Conservation (phyloP, 2,329 filamentous ascomycete species). For the Claviceps fusiformis region DNA sequence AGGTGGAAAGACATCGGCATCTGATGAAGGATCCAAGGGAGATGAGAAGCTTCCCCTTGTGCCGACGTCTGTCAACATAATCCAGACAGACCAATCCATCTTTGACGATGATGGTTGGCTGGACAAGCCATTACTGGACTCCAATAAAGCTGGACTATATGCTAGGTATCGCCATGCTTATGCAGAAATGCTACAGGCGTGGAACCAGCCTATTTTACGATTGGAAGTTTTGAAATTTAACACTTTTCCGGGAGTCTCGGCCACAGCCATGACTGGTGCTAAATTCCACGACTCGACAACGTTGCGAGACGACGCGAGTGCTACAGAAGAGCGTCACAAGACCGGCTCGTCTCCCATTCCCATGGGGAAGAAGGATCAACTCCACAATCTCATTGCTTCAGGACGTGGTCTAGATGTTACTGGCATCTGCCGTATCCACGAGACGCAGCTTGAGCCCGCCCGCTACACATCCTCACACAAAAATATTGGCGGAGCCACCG, state of each 20-base stretch:
- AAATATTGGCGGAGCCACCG: conserved; percentile 32
- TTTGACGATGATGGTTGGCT: conserved; percentile 59
- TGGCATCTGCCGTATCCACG: conserved; percentile 49
- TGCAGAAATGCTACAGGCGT: conserved; percentile 55
- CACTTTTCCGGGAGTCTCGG: conserved; percentile 37
- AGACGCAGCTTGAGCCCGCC: conserved; percentile 46
- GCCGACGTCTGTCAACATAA: conserved; percentile 37
- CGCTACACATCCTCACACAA: conserved; percentile 30
- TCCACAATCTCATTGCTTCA: conserved; percentile 35
- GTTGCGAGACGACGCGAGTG: conserved; percentile 24
- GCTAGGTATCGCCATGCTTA: conserved; percentile 51
- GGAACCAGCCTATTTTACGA: conserved; percentile 47
- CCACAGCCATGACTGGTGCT: conserved; percentile 14
- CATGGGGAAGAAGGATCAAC: conserved; percentile 42
- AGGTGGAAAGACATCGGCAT: conserved; percentile 35
- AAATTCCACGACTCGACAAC: conserved; percentile 24
- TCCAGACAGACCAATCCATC: conserved; percentile 46
- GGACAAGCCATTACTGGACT: conserved; percentile 42
- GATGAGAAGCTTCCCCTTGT: conserved; percentile 34
- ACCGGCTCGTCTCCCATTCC: conserved; percentile 35
- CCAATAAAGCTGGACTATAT: conserved; percentile 33
- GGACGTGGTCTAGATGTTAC: conserved; percentile 48
- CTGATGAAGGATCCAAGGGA: conserved; percentile 37
- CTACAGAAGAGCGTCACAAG: conserved; percentile 21
- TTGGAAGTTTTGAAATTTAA: conserved; percentile 60